Evolutionary conservation across 179 eudicot species (phyloP).

Genomic region (Drosera spatulata): DNA sequence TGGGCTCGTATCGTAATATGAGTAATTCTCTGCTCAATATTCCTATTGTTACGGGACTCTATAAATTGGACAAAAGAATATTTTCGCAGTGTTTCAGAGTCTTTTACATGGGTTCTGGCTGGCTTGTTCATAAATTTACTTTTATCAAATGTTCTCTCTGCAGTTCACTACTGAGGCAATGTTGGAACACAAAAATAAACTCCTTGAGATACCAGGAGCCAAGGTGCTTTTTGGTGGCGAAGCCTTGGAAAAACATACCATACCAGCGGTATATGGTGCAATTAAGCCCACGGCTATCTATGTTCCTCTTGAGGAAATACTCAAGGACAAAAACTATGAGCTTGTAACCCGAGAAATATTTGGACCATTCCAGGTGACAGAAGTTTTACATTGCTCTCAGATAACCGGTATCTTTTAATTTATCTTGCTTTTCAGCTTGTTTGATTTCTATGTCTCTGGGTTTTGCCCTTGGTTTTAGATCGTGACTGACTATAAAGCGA

Average conservation of each 20-base stretch:
- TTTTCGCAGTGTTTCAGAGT: no score
- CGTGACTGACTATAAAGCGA: constrained; percentile 72
- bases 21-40: no score
- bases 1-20: no score
- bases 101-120: no score
- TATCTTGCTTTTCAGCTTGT: no score
- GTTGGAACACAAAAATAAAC: constrained; percentile 56
- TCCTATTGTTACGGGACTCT: no score
- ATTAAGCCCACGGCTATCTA: constrained; percentile 88
- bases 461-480: constrained; percentile 24
- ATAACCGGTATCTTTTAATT: no score
- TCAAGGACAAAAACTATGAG: constrained; percentile 61
- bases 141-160: background rate
- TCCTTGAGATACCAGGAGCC: constrained; percentile 81
- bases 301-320: constrained; percentile 81
- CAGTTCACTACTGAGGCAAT: constrained; percentile 88
- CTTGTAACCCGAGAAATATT: constrained; percentile 85
- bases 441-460: no score
- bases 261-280: constrained; percentile 80
- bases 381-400: background rate
- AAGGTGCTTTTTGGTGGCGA: constrained; percentile 84
- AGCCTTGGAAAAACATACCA: constrained; percentile 63
- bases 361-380: constrained; percentile 92
- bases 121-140: no score
- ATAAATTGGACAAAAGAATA: no score